These are phyloP conservation scores for Elsinoe australis DNA, from an alignment of 2,329 filamentous ascomycete genomes.

Conservation along the genomic window DNA sequence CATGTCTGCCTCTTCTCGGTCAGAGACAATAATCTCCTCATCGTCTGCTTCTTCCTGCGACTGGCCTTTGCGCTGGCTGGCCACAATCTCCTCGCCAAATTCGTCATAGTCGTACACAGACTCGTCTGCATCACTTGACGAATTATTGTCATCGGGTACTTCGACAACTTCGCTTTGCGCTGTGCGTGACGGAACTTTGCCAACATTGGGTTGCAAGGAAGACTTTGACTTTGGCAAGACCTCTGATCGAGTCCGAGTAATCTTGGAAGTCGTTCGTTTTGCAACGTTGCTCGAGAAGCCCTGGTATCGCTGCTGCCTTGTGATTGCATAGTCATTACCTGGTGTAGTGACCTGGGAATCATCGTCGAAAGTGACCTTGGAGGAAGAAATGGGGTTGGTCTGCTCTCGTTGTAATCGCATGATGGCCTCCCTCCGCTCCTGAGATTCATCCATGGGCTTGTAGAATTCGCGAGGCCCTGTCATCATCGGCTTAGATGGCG, in stretches of 20 bases:
- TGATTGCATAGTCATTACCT: not conserved
- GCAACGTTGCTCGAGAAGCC: not conserved
- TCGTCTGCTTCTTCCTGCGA: conserved; percentile 20
- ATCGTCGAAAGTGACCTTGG: conserved; percentile 16
- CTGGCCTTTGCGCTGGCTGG: conserved; percentile 25
- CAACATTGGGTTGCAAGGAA: conserved; percentile 22
- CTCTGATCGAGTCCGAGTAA: not conserved
- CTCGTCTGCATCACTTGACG: conserved; percentile 15
- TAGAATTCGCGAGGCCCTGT: conserved; percentile 39
- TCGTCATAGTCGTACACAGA: conserved; percentile 34
- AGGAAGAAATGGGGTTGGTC: not conserved
- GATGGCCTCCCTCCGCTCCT: conserved; percentile 32
- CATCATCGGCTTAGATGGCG: conserved; percentile 27
- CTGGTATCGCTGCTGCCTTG: not conserved
- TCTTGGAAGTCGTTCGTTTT: not conserved
- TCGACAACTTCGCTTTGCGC: conserved; percentile 22
- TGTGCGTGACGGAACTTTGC: conserved; percentile 16
- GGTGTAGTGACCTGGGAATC: conserved; percentile 5
- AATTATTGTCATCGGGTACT: conserved; percentile 19
- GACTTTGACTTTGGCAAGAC: conserved; percentile 14
- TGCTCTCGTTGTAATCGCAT: conserved; percentile 9
- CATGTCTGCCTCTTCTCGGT: conserved; percentile 14
- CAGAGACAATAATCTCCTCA: conserved; percentile 20
- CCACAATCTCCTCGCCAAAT: conserved; percentile 28
- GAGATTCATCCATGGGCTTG: conserved; percentile 39